These are phyloP conservation scores for Cryptomeria japonica DNA, from an alignment of 75 land plant species.

Conservation along the genomic window DNA sequence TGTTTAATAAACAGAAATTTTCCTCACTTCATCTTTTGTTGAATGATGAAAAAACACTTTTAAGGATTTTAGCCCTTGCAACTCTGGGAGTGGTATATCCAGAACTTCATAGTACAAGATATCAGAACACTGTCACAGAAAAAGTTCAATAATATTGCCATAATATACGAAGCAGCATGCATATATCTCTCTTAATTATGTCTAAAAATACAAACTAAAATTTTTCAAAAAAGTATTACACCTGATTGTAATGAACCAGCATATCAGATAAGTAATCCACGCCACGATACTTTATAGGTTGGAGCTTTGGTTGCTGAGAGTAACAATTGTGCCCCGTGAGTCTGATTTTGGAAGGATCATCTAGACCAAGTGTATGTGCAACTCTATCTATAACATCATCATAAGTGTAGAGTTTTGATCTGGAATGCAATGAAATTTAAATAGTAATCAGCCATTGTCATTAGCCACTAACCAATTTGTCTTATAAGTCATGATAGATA, in stretches of 20 bases:
- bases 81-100: slow-evolving; percentile 95
- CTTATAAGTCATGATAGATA: not conserved
- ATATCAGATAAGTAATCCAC: slow-evolving; percentile 84
- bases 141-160: not conserved
- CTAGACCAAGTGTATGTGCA: slow-evolving; percentile 77
- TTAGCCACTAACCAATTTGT: not conserved
- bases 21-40: slow-evolving; percentile 70
- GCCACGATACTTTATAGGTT: slow-evolving; percentile 92
- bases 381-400: slow-evolving; percentile 97
- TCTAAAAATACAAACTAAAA: not conserved
- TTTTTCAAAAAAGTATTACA: slow-evolving; percentile 22
- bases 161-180: not conserved
- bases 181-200: not conserved
- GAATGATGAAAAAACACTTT: slow-evolving; percentile 92
- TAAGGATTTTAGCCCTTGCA: slow-evolving; percentile 89
- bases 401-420: slow-evolving; percentile 87
- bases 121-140: slow-evolving; percentile 74
- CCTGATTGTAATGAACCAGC: slow-evolving; percentile 99
- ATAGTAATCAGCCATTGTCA: not conserved
- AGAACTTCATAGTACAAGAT: slow-evolving; percentile 94
- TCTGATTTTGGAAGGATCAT: slow-evolving; percentile 94
- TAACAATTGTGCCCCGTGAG: slow-evolving; percentile 96
- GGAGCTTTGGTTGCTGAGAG: slow-evolving; percentile 97
- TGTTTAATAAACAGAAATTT: not conserved
- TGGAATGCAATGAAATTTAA: slow-evolving; percentile 15